Base-by-base conservation (phyloP, 2,329 filamentous ascomycete genomes). In the Scytalidium lignicola region DNA sequence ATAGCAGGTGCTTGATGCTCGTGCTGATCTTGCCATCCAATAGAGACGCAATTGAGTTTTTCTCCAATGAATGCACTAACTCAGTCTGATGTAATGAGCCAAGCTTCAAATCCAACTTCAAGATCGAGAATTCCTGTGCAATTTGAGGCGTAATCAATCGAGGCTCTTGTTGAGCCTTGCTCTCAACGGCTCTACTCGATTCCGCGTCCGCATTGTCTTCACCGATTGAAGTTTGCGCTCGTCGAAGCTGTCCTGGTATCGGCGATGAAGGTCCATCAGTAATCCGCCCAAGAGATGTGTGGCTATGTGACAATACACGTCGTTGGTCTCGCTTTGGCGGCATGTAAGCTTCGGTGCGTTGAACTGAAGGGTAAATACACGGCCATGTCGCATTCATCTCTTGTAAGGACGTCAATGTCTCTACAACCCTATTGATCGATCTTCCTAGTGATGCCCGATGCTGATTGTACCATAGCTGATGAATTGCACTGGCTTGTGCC, bases 101-200 rank as follows among this genome's bases (percentile, higher is more conserved):
- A 48, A 99, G 78, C 70, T 96, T 96, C 50, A 99, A 72, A 66
- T 99, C 93, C 53, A 99, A 74, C 70, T 97, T 99, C 56, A 99
- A 71, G 26, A 99, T 85, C 0, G 92, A 97, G 60, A 97, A 96
- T 62, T 99, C 91, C 57, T 96, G 90, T 2, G 91, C 89, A 55
- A 97, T 90, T 67, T 97, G 90, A 23, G 90, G 89, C 1, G 90
- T 90, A 53, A 97, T 85, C 20, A 99, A 76, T 55, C 93, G 79
- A 13, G 92, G 92, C 63, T 95, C 90, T 9, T 79, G 67, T 3
- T 70, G 66, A 29, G 74, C 65, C 54, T 83, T 82, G 48, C 72
- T 74, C 58, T 88, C 81, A n/a, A 80, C 83, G 18, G 78, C 71
- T 53, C 77, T 80, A 67, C 89, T 95, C 6, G 88, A 90, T 66